Evolutionary conservation across 345 rosid species (phyloP).

Genomic region (Triadica sebifera): DNA sequence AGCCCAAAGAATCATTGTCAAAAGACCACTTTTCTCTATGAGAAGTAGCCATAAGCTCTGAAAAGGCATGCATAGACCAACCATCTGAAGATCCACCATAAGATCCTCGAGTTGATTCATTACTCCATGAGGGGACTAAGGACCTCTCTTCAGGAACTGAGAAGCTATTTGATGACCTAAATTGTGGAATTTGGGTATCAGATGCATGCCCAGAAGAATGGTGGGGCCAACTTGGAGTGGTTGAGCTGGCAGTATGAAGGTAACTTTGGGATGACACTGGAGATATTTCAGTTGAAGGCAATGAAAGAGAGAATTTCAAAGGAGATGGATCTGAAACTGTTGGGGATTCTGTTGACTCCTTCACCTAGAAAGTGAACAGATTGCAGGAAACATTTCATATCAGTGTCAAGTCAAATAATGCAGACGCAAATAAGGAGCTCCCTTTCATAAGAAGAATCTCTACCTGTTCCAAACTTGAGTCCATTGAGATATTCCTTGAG

Average conservation of each 20-base stretch:
- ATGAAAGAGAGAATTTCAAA: slow-evolving; percentile 49
- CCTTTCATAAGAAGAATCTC: slow-evolving; percentile 16
- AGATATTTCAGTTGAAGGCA: slow-evolving; percentile 58
- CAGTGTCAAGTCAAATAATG: not conserved
- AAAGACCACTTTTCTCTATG: slow-evolving; percentile 56
- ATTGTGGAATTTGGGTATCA: slow-evolving; percentile 35
- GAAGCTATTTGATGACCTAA: slow-evolving; percentile 42
- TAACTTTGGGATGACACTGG: slow-evolving; percentile 54
- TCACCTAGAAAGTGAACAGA: slow-evolving; percentile 39
- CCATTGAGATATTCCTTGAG: slow-evolving; percentile 58
- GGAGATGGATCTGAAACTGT: slow-evolving; percentile 52
- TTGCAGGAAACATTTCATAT: slow-evolving; percentile 16
- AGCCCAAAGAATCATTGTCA: slow-evolving; percentile 53
- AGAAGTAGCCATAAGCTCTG: slow-evolving; percentile 77
- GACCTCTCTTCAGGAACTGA: slow-evolving; percentile 45
- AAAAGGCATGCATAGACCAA: slow-evolving; percentile 81
- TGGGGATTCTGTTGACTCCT: slow-evolving; percentile 47
- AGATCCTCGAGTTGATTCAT: slow-evolving; percentile 54
- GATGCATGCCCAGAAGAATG: slow-evolving; percentile 42
- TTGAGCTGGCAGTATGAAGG: slow-evolving; percentile 43
- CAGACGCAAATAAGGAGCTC: slow-evolving; percentile 4
- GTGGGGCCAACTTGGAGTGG: slow-evolving; percentile 38
- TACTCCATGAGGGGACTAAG: slow-evolving; percentile 48
- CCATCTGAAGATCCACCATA: slow-evolving; percentile 67
- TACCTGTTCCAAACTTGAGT: slow-evolving; percentile 70